Base-by-base conservation (phyloP, 129 eudicot genomes). In the Erigeron canadensis region DNA sequence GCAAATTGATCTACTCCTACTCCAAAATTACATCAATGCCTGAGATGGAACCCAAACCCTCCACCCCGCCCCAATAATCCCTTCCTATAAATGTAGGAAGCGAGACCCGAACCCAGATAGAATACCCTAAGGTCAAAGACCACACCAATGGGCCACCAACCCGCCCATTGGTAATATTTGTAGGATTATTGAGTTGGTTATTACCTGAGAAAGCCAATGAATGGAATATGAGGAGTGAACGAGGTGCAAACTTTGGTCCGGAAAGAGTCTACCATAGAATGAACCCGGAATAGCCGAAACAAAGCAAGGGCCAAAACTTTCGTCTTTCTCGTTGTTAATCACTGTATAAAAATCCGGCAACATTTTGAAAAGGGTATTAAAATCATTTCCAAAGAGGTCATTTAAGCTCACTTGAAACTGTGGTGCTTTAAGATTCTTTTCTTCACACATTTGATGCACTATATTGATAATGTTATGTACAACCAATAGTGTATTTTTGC, bases 131-230 rank as follows among this genome's bases (percentile, higher is more conserved):
- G n/a, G n/a, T n/a, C n/a, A n/a, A n/a, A n/a, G n/a, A n/a, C n/a
- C n/a, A n/a, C n/a, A n/a, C n/a, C n/a, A n/a, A n/a, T n/a, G n/a
- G n/a, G n/a, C 1, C 8, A 10, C 0, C 1, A 11, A 44, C 11
- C 1, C 2, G 10, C 8, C 2, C 2, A 2, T 44, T 5, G 11
- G 11, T 8, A 2, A 51, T n/a, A n/a, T n/a, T n/a, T n/a, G n/a
- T n/a, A n/a, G n/a, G n/a, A n/a, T n/a, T n/a, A n/a, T n/a, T n/a
- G n/a, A n/a, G n/a, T n/a, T n/a, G n/a, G n/a, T n/a, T n/a, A n/a
- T n/a, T n/a, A 86, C 96, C 91, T 86, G 84, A 62, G 96, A 89
- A 43, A 89, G 89, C 96, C 96, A 89, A 47, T 89, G 96, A 21
- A 89, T 63, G 40, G 83, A 74, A 23, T 86, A 79, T 17, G 96